Evolutionary conservation across 2,329 filamentous ascomycete species (phyloP).

Genomic region (Nothopassalora personata): DNA sequence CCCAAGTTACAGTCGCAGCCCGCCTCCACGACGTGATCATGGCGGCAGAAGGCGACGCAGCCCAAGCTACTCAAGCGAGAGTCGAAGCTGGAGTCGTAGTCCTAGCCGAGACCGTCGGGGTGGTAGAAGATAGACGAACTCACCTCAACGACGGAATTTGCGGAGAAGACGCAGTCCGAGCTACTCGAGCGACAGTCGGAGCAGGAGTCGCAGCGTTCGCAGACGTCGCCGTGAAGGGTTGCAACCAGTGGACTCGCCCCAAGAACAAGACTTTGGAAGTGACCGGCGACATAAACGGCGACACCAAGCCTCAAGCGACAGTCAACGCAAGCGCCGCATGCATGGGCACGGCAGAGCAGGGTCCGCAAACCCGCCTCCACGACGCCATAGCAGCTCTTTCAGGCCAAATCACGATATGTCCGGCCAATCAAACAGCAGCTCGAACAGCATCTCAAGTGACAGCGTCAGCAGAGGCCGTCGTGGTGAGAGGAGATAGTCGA

Average conservation of each 20-base stretch:
- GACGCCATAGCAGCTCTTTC: not conserved
- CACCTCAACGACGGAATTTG: not conserved
- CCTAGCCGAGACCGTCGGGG: constrained; percentile 24
- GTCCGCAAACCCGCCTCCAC: not conserved
- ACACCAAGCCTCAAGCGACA: not conserved
- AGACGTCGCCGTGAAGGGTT: constrained; percentile 23
- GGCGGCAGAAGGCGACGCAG: constrained; percentile 8
- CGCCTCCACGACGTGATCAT: constrained; percentile 3
- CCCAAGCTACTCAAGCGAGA: constrained; percentile 18
- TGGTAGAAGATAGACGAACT: constrained; percentile 19
- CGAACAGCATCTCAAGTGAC: not conserved
- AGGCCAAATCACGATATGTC: not conserved
- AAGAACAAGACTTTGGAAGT: not conserved
- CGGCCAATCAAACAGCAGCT: not conserved
- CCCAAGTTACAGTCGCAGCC: constrained; percentile 23
- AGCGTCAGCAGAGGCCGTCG: not conserved
- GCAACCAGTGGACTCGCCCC: constrained; percentile 12
- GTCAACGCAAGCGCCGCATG: not conserved
- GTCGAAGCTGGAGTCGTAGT: constrained; percentile 21
- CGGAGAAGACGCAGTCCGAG: constrained; percentile 12
- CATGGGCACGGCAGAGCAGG: not conserved
- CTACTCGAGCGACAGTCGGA: constrained; percentile 19
- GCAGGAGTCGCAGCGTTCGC: constrained; percentile 22
- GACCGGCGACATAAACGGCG: not conserved
- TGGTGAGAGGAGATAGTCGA: not conserved